Percentiles rank a stretch among this genome's conserved stretches.
These are phyloP conservation scores for Agaricus bisporus DNA, from an alignment of 768 basidiomycete genomes.

Conservation along the genomic window DNA sequence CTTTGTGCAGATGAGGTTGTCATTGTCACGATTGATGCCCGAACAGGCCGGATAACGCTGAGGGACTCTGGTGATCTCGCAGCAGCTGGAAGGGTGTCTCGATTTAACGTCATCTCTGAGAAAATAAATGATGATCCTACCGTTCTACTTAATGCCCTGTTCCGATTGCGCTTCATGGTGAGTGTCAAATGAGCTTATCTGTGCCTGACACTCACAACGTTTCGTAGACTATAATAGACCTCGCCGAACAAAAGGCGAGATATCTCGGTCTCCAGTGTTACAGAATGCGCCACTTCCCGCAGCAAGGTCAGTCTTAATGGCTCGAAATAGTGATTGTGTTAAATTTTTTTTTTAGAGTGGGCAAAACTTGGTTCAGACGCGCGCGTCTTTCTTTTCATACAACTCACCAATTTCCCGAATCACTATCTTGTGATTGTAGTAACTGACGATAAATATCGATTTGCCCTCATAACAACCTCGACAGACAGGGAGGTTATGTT, in stretches of 20 bases:
- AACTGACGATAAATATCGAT: conserved; percentile 70
- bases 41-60: conserved; percentile 74
- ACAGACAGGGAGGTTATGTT: conserved; percentile 49
- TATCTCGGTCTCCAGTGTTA: conserved; percentile 79
- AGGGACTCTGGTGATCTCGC: conserved; percentile 79
- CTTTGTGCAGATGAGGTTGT: conserved; percentile 75
- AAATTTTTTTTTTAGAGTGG: conserved; percentile 41
- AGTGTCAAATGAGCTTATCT: conserved; percentile 18
- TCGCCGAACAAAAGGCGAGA: conserved; percentile 79
- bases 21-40: conserved; percentile 68
- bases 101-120: conserved; percentile 52
- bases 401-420: conserved; percentile 66
- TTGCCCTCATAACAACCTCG: conserved; percentile 71
- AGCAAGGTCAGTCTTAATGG: conserved; percentile 43
- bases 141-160: conserved; percentile 49
- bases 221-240: conserved; percentile 71
- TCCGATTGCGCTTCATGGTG: conserved; percentile 58
- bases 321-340: neutral
- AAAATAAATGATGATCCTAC: conserved; percentile 66
- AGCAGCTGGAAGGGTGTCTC: conserved; percentile 64
- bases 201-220: neutral
- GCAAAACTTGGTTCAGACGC: conserved; percentile 61
- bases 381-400: conserved; percentile 66
- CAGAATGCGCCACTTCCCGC: conserved; percentile 59
- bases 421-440: conserved; percentile 86